A percentile compares a stretch with the other conserved stretches of the same genome.
These are phyloP conservation scores for Yarrowia galli DNA, from an alignment of 1,139 yeast genomes.

Conservation along the genomic window DNA sequence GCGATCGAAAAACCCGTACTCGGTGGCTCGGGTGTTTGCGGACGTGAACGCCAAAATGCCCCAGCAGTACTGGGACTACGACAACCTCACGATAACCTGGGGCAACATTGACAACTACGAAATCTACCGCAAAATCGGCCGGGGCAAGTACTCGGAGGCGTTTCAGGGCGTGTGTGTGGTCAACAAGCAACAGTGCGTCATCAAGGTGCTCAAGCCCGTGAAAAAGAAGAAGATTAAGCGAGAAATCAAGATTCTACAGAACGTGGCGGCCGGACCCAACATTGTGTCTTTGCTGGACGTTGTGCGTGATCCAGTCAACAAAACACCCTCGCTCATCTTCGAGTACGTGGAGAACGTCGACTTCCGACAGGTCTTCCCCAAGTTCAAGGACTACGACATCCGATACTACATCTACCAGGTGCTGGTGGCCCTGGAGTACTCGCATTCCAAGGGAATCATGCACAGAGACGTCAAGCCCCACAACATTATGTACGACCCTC, in stretches of 20 bases:
- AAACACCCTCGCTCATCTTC: slow-evolving; percentile 92
- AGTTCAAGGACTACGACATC: slow-evolving; percentile 81
- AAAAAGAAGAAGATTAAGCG: slow-evolving; percentile 95
- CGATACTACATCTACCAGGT: slow-evolving; percentile 89
- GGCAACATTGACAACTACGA: slow-evolving; percentile 82
- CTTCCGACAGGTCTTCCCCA: slow-evolving; percentile 90
- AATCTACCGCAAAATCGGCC: slow-evolving; percentile 88
- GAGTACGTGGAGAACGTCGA: slow-evolving; percentile 92
- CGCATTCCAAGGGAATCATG: slow-evolving; percentile 98
- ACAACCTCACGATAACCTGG: slow-evolving; percentile 61
- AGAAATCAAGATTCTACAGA: slow-evolving; percentile 90
- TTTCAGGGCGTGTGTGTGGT: slow-evolving; percentile 75
- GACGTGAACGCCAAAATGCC: slow-evolving; percentile 84
- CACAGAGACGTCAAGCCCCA: slow-evolving; percentile 99
- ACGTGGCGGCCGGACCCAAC: slow-evolving; percentile 86
- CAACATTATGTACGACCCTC: slow-evolving; percentile 97
- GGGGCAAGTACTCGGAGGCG: slow-evolving; percentile 98
- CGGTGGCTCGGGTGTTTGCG: slow-evolving; percentile 87
- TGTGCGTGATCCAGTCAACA: slow-evolving; percentile 87
- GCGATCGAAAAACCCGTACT: slow-evolving; percentile 48
- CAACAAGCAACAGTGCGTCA: slow-evolving; percentile 61
- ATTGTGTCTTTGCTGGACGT: slow-evolving; percentile 81
- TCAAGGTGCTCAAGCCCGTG: slow-evolving; percentile 95
- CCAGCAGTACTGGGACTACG: slow-evolving; percentile 91
- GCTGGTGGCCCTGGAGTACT: slow-evolving; percentile 86